phyloP scores from a whole-genome alignment of 495 filamentous ascomycete species.

The Jackrogersella minutella region DNA sequence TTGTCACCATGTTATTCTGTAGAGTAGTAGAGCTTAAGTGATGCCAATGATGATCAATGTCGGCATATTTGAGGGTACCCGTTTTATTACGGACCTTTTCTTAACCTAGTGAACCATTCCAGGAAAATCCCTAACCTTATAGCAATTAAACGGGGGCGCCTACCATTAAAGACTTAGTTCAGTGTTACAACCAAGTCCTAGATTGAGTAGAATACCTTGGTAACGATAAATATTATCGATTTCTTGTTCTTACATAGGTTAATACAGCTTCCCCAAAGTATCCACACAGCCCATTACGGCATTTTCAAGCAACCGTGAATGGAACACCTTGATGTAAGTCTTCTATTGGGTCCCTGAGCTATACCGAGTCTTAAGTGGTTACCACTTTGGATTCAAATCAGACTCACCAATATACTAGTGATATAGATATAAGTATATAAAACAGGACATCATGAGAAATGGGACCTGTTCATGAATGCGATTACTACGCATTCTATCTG shows the following conservation, averaged over 20 bases:
- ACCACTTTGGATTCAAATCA: neutral
- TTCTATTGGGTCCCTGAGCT: neutral
- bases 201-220: no score
- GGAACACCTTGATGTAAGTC: slow-evolving; percentile 3
- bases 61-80: neutral
- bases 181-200: no score
- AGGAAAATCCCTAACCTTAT: neutral
- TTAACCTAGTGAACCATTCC: neutral
- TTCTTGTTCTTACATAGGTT: neutral
- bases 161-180: no score
- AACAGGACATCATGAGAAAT: neutral
- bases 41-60: neutral
- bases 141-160: no score
- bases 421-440: slow-evolving; percentile 1
- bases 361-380: neutral
- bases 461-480: neutral
- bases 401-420: no score
- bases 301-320: neutral
- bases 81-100: neutral
- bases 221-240: no score
- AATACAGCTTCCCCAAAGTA: neutral
- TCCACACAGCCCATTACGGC: neutral
- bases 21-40: neutral
- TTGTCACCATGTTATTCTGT: no score
- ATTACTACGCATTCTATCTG: neutral